Evolutionary conservation across 805 yeast species (phyloP), one percentile per base, ranked within the genome.

Genomic region (Yarrowia hollandica): DNA sequence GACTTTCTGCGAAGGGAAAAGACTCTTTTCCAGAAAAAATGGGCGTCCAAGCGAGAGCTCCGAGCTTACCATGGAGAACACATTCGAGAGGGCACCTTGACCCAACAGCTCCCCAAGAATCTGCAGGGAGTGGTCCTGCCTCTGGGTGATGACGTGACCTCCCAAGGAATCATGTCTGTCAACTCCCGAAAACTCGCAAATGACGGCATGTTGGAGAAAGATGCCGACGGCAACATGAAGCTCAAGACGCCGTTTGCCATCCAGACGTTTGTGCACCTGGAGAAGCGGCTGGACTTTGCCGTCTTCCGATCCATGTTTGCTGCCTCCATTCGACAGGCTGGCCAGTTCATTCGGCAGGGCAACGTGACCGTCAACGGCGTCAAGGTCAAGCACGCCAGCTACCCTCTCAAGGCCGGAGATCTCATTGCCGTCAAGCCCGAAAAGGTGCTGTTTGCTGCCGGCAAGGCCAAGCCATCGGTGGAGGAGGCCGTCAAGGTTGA

Each of bases 41-140:
- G 96, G 92, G 74, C 79, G 6, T 85, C 97, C 55, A 92, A 94
- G 72, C 86, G 83, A 69, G 97, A 91, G 69, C 85, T 97, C 7
- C 82, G 99, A 74, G 86, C 92, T 1, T 92, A 92, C 72, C 99
- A 92, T 71, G 99, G 99, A 66, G 98, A 94, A 68, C 89, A 86
- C 70, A 72, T 92, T 60, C 87, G 92, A 0, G 99, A 94, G 71
- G 76, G 82, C 16, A 82, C 91, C 69, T 88, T 90, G 85, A 86
- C 86, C 69, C 74, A 82, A 8, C 72, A 80, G 52, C 91, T 92
- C 74, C 76, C 83, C 58, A 77, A 79, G 46, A 83, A 85, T 61
- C 77, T 90, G 65, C 84, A 86, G 61, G 88, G 95, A 25, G 96
- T 90, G 90, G 68, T 79, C 90, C 35, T 41, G 6, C 48, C 50